Evolutionary conservation across 2,329 filamentous ascomycete species (phyloP), one percentile per base, ranked within the genome.

Genomic region (Plectosphaerella cucumerina): DNA sequence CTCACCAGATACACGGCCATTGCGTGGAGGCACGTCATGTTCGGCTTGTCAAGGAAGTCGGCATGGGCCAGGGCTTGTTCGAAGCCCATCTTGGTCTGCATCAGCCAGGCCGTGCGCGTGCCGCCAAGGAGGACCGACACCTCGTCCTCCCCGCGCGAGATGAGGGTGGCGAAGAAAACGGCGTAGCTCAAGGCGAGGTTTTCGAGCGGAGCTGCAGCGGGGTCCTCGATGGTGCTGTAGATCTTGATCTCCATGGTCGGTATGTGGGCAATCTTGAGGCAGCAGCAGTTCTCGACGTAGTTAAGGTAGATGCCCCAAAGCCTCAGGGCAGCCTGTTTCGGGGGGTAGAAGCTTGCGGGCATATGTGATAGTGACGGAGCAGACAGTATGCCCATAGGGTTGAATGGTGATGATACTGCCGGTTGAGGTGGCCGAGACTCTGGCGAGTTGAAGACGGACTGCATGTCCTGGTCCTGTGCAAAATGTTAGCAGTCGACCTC

Each of bases 101-200:
- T 50, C 5, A 71, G 62, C 2, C 43, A 49, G 3, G 53, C 55
- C 2, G 53, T 50, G 6, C 58, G 59, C 9, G 63, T 60, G 6
- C 62, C 56, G 0, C 59, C 61, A 0, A 62, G 51, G 4, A 63
- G 15, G 3, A 31, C 35, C 2, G 56, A 59, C 31, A 68, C 75
- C 3, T 77, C 70, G 1, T 68, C 61, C 0, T 60, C 53, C 0
- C 58, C 52, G 2, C 81, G 60, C 46, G 72, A 75, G 1, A 70
- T 51, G 3, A 77, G 59, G 0, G 80, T 60, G 4, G 73, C 66
- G 54, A 68, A 75, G 55, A 82, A 84, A 14, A 84, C 74, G 50
- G 71, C 63, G 49, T 72, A 76, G 52, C 71, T 71, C 5, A 77
- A 59, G 0, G 73, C 73, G 6, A 68, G 9, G 1, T 52, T 52